Conservation (phyloP, 306 rosid genomes). For the Fagus sylvatica region DNA sequence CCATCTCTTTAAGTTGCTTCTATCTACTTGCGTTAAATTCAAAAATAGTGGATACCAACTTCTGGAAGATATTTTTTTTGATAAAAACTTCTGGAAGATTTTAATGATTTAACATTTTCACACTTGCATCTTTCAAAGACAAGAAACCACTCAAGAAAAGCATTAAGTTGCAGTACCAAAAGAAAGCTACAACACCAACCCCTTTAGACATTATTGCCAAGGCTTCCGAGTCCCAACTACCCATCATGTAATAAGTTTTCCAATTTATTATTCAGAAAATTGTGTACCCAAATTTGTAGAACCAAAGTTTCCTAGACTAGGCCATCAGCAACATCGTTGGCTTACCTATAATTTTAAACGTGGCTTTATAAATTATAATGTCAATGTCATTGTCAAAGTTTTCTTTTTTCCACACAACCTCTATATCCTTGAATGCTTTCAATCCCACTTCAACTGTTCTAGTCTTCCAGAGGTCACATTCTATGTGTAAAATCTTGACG, state of each 20-base stretch:
- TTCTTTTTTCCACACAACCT: not conserved
- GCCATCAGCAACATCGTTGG: not conserved
- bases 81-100: not conserved
- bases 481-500: no score
- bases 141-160: not conserved
- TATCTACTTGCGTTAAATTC: not conserved
- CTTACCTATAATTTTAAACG: not conserved
- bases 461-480: no score
- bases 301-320: not conserved
- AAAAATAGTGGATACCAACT: not conserved
- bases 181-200: not conserved
- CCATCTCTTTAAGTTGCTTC: no score
- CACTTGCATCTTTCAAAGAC: not conserved
- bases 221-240: not conserved
- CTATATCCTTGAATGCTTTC: not conserved
- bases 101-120: not conserved
- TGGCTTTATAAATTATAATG: not conserved
- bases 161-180: not conserved
- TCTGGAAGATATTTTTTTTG: not conserved
- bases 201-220: not conserved
- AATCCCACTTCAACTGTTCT: no score
- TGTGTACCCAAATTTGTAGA: slow-evolving; percentile 19
- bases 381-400: not conserved
- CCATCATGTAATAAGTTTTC: not conserved
- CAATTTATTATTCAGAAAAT: not conserved